phyloP scores from a whole-genome alignment of 202 grass and related monocot species.

The Musa balbisiana region DNA sequence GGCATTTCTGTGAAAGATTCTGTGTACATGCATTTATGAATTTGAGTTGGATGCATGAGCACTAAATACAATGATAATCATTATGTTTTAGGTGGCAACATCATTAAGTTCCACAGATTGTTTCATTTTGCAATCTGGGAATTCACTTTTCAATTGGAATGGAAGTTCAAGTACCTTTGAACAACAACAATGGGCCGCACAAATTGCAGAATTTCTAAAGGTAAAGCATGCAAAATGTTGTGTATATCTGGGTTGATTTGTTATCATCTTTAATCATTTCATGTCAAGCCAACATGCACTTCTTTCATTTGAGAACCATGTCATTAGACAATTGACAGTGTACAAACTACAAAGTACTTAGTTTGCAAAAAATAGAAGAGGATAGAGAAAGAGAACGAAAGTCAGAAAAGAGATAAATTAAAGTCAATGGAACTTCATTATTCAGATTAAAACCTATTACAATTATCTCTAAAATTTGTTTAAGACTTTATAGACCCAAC shows the following conservation, averaged over 20 bases:
- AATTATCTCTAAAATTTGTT: too few relatives aligned
- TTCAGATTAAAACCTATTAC: too few relatives aligned
- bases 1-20: not conserved
- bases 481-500: too few relatives aligned
- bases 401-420: too few relatives aligned
- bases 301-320: not conserved
- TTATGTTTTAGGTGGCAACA: slow-evolving; percentile 59
- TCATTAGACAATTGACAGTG: not conserved
- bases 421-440: too few relatives aligned
- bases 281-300: not conserved
- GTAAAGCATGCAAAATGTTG: slow-evolving; percentile 18
- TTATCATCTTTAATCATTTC: not conserved
- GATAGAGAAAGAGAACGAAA: too few relatives aligned
- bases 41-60: not conserved
- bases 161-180: slow-evolving; percentile 82
- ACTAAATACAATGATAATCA: not conserved
- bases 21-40: not conserved
- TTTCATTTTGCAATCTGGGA: slow-evolving; percentile 93
- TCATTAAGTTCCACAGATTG: slow-evolving; percentile 79
- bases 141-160: slow-evolving; percentile 74
- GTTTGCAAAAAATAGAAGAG: too few relatives aligned
- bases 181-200: slow-evolving; percentile 79
- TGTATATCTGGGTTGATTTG: not conserved
- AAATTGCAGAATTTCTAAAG: slow-evolving; percentile 90
- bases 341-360: too few relatives aligned